Base-by-base conservation (phyloP, 192 early-diverging fungal species). In the Jimgerdemannia flammicorona region DNA sequence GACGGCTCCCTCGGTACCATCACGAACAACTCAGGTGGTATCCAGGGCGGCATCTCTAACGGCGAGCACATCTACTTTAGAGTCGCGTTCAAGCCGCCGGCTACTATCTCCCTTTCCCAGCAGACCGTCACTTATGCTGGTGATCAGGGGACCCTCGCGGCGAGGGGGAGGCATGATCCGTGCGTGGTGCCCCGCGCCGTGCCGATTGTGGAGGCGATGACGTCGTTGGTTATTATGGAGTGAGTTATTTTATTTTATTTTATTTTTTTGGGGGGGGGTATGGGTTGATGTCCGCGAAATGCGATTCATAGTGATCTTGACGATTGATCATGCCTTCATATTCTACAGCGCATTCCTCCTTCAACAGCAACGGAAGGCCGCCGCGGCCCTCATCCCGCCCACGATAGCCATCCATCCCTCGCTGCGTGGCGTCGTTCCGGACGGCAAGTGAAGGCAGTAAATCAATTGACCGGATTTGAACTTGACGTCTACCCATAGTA, bases 191-290 rank as follows among this genome's bases (percentile, higher is more conserved):
- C 98, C 17, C 85, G 98, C 20, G 98, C 98, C 8, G 94, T 95
- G 43, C 98, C 98, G 18, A 99, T 99, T 78, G 98, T 99, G 67
- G 98, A 98, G 83, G 85, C 96, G 14, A 99, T 99, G 98, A 93
- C 98, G 3, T 89, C 95, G 0, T 77, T 98, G 40, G 93, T 93
- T 39, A 83, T 99, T 42, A 98, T 99, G 94, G 98, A 99, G 87
- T 88, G 85, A 69, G 85, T 81, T 29, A 0, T 29, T 29, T 29
- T 29, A 0, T 29, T 29, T 29, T 29, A 0, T 29, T 29, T 29
- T 29, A 0, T 29, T 29, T 29, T 29, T 29, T 29, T 0, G 29
- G 29, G 29, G 29, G 29, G 29, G 29, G 29, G 1, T 59, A 44
- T 67, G 29, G 29, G 44, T 67, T 69, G 64, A 29, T 29, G 6